Evolutionary conservation across 169 alveolate species (phyloP), one percentile per base, ranked within the genome.

Genomic region (Eimeria tenella): DNA sequence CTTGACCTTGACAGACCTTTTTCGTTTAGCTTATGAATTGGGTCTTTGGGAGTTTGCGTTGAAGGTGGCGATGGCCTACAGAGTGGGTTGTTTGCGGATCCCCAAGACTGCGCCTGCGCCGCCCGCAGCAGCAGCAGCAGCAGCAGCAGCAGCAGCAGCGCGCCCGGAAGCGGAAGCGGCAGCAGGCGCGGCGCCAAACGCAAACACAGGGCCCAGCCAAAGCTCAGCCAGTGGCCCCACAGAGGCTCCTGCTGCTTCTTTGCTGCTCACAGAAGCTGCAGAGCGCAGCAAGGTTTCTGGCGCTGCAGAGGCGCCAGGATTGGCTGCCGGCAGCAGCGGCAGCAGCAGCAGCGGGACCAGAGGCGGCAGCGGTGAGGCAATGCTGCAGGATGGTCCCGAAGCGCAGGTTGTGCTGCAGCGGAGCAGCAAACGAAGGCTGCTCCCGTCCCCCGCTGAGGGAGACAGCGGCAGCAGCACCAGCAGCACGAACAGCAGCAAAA

Each of bases 41-140:
- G 94, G 94, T 55, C 81, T 88, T 31, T 88, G 94, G 94, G 82
- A 81, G 74, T 88, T 88, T 56, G 94, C 94, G 8, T 50, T 88
- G 70, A 88, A 88, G 19, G 94, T 88, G 2, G 81, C 94, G 49
- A 88, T 88, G 94, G 94, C 94, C 52, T 88, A 88, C 86, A 88
- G 74, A 50, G 94, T 83, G 4, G 94, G 94, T 3, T 81, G 88
- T 23, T 50, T 88, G 17, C 94, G 94, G 17, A 88, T 88, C 9
- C 88, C 86, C 13, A 71, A 68, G 73, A 77, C 71, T 1, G 62
- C 52, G 11, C 50, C 60, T 75, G n/a, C 42, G 42, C 15, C 23
- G 82, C 55, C 23, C 19, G 74, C 23, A 63, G n/a, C 21, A 63
- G 74, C 23, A 63, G 74, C 74, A 63, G 74, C 74, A 63, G 74